Evolutionary conservation across 1,139 yeast genomes (phyloP).

Genomic region (Zygotorulaspora mrakii): DNA sequence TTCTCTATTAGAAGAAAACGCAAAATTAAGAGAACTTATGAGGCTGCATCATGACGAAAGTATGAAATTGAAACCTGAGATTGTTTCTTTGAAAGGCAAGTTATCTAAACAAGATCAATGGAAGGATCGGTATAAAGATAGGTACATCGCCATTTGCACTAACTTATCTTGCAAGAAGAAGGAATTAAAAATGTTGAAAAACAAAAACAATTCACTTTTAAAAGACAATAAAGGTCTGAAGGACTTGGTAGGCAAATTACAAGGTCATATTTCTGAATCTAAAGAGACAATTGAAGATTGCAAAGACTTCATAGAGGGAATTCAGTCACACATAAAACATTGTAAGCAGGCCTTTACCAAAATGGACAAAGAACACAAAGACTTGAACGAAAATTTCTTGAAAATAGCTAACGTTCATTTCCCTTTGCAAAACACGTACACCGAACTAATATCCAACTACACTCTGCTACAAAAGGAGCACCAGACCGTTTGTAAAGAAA

Average conservation of each 20-base stretch:
- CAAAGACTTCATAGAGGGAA: not conserved
- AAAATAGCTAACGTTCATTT: slow-evolving; percentile 1
- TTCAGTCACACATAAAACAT: slow-evolving; percentile 1
- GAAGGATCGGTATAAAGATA: not conserved
- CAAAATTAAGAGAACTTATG: not conserved
- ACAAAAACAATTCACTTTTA: not conserved
- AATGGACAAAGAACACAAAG: not conserved
- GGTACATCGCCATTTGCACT: not conserved
- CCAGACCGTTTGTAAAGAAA: not conserved
- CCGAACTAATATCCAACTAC: not conserved
- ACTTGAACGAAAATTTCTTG: not conserved
- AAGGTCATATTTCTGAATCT: not conserved
- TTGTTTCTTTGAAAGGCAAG: not conserved
- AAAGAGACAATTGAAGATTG: slow-evolving; percentile 2
- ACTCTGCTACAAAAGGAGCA: not conserved
- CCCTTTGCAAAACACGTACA: slow-evolving; percentile 1
- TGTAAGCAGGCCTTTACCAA: not conserved
- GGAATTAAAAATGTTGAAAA: not conserved
- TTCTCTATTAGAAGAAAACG: not conserved
- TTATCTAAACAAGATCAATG: not conserved
- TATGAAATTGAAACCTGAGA: not conserved
- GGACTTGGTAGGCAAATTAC: not conserved
- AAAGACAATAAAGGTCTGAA: not conserved
- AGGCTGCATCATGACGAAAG: not conserved
- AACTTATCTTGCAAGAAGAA: not conserved